Base-by-base conservation (phyloP, 2,329 filamentous ascomycete genomes). In the Falciphora oryzae region DNA sequence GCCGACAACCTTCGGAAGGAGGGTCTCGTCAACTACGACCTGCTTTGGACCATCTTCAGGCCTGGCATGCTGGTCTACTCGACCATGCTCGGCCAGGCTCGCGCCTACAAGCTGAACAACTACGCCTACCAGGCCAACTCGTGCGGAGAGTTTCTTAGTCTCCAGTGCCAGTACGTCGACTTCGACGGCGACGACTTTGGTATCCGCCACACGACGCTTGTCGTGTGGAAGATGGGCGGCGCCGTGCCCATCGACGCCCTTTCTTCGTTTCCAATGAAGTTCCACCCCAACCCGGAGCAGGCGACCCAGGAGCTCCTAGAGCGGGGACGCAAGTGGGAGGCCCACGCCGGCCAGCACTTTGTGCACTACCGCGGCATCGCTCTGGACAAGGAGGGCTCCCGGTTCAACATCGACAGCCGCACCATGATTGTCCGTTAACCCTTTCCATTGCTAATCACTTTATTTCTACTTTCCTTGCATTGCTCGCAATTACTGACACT, bases 41-140 rank as follows among this genome's bases (percentile, higher is more conserved):
- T 85, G 60, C 74, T 80, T 13, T 84, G 81, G 82, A 80, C 80
- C n/a, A 77, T 85, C 32, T 83, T 84, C 69, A 76, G 78, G 62
- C 83, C 82, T 0, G 80, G 79, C 0, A 75, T 72, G 59, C 73
- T 75, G 6, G 69, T 83, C 2, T 76, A 78, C 62, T 75, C 77
- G 0, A 61, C 63, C 32, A 16, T 64, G 4, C 38, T 66, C 18
- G 65, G 64, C 60, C 61, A 63, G 28, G 56, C 61, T 7, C 62
- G 62, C 16, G 29, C 53, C 32, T 63, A 25, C 56, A 60, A 35
- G 22, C 63, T 53, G 16, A 31, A 44, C 4, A 28, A 50, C 25
- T 62, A 66, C 29, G 70, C 76, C 67, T 77, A 81, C 25, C 68
- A 72, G 8, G 70, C 75, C 63, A 74, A 75, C 1, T 70, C 75